phyloP scores from a whole-genome alignment of 345 rosid genomes.

The Pistacia integerrima region DNA sequence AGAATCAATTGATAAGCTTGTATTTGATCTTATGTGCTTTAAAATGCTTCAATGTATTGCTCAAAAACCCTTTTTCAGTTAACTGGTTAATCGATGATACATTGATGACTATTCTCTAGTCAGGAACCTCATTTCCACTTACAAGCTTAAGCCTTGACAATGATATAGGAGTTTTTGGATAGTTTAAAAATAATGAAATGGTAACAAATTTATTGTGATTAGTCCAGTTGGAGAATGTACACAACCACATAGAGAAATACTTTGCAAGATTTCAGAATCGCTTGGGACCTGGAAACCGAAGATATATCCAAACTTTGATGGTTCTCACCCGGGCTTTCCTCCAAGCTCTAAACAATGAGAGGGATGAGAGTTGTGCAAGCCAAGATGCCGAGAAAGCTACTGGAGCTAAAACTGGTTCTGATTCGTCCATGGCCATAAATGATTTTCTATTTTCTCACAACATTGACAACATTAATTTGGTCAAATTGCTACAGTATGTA shows the following conservation, averaged over 20 bases:
- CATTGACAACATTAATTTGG: constrained; percentile 86
- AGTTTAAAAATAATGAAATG: too few species aligned
- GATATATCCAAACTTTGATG: constrained; percentile 86
- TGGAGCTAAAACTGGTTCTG: constrained; percentile 34
- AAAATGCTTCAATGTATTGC: background rate
- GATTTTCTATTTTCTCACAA: constrained; percentile 80
- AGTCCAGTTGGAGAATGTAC: constrained; percentile 73
- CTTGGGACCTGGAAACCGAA: constrained; percentile 89
- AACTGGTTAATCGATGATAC: constrained; percentile 1
- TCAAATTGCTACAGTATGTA: constrained; percentile 73
- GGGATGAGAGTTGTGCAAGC: constrained; percentile 28
- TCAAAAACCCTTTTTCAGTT: background rate
- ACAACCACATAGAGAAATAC: constrained; percentile 61
- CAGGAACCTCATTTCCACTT: background rate
- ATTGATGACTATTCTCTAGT: background rate
- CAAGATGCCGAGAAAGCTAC: constrained; percentile 38
- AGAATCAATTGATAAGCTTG: constrained; percentile 5
- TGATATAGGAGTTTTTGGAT: constrained; percentile 6
- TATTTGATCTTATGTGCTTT: background rate
- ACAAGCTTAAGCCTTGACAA: constrained; percentile 3
- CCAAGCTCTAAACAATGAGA: constrained; percentile 45
- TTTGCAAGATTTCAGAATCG: constrained; percentile 65
- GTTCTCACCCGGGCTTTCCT: constrained; percentile 70
- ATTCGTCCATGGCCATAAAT: constrained; percentile 72
- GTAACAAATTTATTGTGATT: constrained; percentile 2